Evolutionary conservation across 208 protist genomes (phyloP).

Genomic region (Naegleria fowleri): DNA sequence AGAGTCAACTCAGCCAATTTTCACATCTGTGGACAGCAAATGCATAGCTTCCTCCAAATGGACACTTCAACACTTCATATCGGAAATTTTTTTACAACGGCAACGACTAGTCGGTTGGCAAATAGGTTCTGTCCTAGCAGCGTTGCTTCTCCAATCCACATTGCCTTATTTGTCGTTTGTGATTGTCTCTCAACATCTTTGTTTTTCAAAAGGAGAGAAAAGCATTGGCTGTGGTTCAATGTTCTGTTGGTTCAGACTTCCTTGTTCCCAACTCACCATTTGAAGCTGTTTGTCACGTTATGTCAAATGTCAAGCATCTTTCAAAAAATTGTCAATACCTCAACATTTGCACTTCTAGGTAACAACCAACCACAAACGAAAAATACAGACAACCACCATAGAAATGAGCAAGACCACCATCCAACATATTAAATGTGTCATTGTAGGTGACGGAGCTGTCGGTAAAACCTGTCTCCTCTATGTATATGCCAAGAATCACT

Average conservation of each 20-base stretch:
- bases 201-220: too few relatives aligned
- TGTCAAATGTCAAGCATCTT: neutral
- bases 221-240: neutral
- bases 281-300: neutral
- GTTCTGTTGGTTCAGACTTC: neutral
- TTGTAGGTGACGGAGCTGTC: slow-evolving; percentile 46
- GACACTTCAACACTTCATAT: too few relatives aligned
- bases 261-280: neutral
- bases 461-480: slow-evolving; percentile 47
- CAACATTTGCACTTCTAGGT: neutral
- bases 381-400: neutral
- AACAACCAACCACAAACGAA: neutral
- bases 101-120: too few relatives aligned
- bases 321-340: neutral
- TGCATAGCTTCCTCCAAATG: too few relatives aligned
- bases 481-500: slow-evolving; percentile 37
- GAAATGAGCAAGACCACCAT: neutral
- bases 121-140: too few relatives aligned
- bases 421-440: slow-evolving; percentile 34
- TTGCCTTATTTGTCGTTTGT: too few relatives aligned
- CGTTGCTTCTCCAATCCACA: too few relatives aligned
- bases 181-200: too few relatives aligned
- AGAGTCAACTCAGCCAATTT: too few relatives aligned
- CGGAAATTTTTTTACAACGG: too few relatives aligned
- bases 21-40: too few relatives aligned